Evolutionary conservation across 2,329 filamentous ascomycete genomes (phyloP).

Genomic region (Monosporascus sp.): DNA sequence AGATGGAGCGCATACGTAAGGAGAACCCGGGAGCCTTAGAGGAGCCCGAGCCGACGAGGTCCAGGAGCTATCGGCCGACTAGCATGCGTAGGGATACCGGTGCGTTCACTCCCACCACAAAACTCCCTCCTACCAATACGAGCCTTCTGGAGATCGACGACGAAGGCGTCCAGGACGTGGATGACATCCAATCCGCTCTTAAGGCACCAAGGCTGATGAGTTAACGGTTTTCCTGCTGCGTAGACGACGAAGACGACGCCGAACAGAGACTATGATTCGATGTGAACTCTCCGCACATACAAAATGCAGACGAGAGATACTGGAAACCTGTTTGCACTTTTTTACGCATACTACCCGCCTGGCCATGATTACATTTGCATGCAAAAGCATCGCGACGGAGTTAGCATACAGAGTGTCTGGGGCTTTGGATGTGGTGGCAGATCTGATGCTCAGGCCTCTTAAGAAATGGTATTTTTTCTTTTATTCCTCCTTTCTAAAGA

Average conservation of each 20-base stretch:
- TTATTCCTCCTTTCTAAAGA: neutral
- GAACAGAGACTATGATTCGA: neutral
- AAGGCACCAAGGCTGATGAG: conserved; percentile 17
- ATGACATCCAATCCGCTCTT: conserved; percentile 19
- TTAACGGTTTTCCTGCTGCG: conserved; percentile 7
- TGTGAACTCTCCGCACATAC: neutral
- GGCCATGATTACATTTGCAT: conserved; percentile 6
- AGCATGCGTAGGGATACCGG: conserved; percentile 45
- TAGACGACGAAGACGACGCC: conserved; percentile 1
- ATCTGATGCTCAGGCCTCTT: neutral
- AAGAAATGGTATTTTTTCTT: neutral
- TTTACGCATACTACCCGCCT: conserved; percentile 6
- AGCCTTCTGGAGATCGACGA: conserved; percentile 22
- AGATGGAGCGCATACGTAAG: conserved; percentile 50
- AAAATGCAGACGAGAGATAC: neutral
- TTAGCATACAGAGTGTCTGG: conserved; percentile 12
- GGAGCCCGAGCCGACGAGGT: conserved; percentile 28
- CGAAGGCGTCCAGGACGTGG: conserved; percentile 25
- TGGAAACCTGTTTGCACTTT: neutral
- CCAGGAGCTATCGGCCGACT: conserved; percentile 45
- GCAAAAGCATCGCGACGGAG: conserved; percentile 20
- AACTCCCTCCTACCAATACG: conserved; percentile 11
- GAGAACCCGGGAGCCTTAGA: conserved; percentile 38
- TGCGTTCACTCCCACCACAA: conserved; percentile 18
- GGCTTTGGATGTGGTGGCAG: neutral